A percentile compares a stretch with the other conserved stretches of the same genome.
Evolutionary conservation across 106 monocot species (phyloP).

Genomic region (Apostasia ramifera): DNA sequence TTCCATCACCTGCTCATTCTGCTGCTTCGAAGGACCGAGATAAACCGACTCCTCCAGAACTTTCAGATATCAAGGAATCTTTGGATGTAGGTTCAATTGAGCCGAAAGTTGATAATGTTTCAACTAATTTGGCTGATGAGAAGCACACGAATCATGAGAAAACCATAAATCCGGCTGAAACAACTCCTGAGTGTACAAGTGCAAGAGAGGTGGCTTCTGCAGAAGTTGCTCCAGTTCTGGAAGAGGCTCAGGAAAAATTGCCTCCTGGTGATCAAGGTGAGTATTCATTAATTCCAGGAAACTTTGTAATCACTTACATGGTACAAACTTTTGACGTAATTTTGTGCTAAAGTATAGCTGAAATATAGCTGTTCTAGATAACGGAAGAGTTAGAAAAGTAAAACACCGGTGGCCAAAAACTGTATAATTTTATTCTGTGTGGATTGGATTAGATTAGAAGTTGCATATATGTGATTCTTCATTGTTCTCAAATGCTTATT

Average conservation of each 20-base stretch:
- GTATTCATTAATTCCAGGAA: not conserved
- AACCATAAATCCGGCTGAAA: constrained; percentile 18
- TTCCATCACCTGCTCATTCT: constrained; percentile 52
- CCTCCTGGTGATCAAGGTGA: constrained; percentile 59
- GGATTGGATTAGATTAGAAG: no score
- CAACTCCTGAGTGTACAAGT: constrained; percentile 41
- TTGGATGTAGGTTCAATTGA: constrained; percentile 22
- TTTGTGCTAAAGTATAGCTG: not conserved
- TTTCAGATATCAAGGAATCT: constrained; percentile 15
- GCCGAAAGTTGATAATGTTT: constrained; percentile 17
- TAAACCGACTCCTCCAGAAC: not conserved
- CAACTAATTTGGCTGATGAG: constrained; percentile 20
- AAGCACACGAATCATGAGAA: constrained; percentile 35
- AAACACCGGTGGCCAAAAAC: no score
- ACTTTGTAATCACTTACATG: not conserved
- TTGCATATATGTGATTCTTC: not conserved
- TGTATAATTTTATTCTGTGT: no score
- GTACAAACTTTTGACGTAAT: not conserved
- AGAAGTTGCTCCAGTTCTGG: constrained; percentile 34
- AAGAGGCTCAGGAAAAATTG: constrained; percentile 57
- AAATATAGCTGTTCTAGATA: no score
- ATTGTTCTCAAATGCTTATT: not conserved
- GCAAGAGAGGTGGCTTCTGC: constrained; percentile 41
- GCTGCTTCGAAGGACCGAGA: constrained; percentile 30
- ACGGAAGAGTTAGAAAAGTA: no score